Evolutionary conservation across 768 basidiomycete species (phyloP).

Genomic region (Vararia minispora): DNA sequence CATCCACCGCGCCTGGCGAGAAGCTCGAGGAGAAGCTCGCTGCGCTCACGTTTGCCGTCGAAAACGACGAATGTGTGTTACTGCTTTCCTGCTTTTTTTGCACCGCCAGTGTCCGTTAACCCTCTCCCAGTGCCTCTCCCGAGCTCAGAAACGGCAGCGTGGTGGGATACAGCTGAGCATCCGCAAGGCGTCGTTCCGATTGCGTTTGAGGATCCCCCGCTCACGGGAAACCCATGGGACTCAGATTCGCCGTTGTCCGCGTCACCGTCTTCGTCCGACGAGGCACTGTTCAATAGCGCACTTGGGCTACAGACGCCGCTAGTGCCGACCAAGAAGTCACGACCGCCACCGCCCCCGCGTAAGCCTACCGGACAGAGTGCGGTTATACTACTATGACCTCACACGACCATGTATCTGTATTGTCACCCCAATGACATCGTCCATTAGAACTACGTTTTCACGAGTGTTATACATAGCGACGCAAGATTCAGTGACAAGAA

Average conservation of each 20-base stretch:
- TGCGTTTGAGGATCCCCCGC: conserved; percentile 12
- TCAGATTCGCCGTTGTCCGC: conserved; percentile 62
- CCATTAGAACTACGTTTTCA: too few species aligned
- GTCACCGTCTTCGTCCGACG: conserved; percentile 76
- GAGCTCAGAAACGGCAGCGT: conserved; percentile 62
- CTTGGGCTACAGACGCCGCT: conserved; percentile 61
- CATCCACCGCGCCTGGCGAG: conserved; percentile 53
- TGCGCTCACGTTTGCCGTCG: conserved; percentile 36
- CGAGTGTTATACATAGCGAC: too few species aligned
- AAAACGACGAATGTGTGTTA: conserved; percentile 35
- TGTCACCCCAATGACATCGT: too few species aligned
- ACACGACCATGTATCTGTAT: too few species aligned
- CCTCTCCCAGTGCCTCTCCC: conserved; percentile 63
- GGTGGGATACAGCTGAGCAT: conserved; percentile 66
- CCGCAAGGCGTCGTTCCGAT: conserved; percentile 45
- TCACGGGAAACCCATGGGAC: conserved; percentile 59
- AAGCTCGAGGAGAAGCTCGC: conserved; percentile 64
- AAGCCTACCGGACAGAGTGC: conserved; percentile 5
- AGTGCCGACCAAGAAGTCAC: conserved; percentile 26
- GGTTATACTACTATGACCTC: background rate
- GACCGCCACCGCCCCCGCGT: conserved; percentile 18
- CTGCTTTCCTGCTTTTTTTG: background rate
- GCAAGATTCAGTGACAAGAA: too few species aligned
- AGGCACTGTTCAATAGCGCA: conserved; percentile 68
- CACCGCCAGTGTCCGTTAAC: background rate